Percentiles rank a stretch among this genome's conserved stretches.
Conservation (phyloP, 176 grass and related monocot species). For the Bromus sterilis region DNA sequence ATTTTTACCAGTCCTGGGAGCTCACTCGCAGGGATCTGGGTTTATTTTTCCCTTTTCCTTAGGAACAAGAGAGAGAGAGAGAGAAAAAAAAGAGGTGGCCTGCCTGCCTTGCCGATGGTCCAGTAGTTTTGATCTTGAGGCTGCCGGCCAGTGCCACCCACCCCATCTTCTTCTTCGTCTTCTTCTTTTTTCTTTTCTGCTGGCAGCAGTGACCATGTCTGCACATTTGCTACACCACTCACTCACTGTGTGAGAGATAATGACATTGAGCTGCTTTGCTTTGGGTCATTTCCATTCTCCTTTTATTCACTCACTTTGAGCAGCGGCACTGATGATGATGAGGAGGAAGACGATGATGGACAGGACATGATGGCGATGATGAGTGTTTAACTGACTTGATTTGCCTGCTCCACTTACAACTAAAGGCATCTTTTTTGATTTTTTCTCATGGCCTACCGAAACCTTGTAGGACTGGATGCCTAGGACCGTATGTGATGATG, state of each 20-base stretch:
- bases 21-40: constrained; percentile 19
- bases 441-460: not conserved
- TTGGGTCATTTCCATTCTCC: constrained; percentile 33
- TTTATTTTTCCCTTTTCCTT: constrained; percentile 2
- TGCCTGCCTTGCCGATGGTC: constrained; percentile 25
- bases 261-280: constrained; percentile 48
- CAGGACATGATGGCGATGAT: not conserved
- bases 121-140: constrained; percentile 52
- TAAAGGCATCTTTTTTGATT: constrained; percentile 4
- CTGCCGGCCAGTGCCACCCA: constrained; percentile 27
- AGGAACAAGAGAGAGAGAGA: not conserved
- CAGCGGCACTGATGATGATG: not conserved
- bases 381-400: constrained; percentile 19
- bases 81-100: constrained; percentile 7
- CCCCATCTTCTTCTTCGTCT: not conserved
- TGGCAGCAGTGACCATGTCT: constrained; percentile 47
- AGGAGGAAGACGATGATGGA: constrained; percentile 1
- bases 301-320: constrained; percentile 2
- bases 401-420: constrained; percentile 15
- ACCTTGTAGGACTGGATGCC: no score
- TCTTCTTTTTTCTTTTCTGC: not conserved
- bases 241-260: constrained; percentile 33
- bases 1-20: constrained; percentile 23
- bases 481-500: no score
- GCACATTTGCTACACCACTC: constrained; percentile 25